A percentile compares a stretch with the other conserved stretches of the same genome.
Evolutionary conservation across 306 rosid genomes (phyloP).

Genomic region (Vachellia pachyceras): DNA sequence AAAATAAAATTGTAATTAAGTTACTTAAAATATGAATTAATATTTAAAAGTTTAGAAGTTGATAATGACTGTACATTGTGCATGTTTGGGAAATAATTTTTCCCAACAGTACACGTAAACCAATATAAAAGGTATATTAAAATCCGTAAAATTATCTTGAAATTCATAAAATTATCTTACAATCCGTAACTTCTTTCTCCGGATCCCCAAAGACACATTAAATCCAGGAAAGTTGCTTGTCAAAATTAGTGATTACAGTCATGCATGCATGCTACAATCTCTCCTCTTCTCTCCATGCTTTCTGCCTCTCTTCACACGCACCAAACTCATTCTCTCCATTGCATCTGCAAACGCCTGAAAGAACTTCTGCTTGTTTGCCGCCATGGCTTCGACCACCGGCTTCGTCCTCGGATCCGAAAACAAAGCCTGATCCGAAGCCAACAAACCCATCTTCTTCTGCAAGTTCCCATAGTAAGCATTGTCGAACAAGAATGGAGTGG

Average conservation of each 20-base stretch:
- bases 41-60: background rate
- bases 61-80: too few species aligned
- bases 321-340: conserved; percentile 82
- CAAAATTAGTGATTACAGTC: background rate
- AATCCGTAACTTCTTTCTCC: too few species aligned
- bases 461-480: conserved; percentile 85
- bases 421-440: conserved; percentile 83
- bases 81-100: too few species aligned
- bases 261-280: conserved; percentile 58
- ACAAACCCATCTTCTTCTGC: conserved; percentile 65
- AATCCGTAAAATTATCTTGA: too few species aligned
- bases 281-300: conserved; percentile 80
- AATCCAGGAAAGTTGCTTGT: too few species aligned
- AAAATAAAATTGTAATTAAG: background rate
- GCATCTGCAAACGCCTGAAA: conserved; percentile 78
- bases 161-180: too few species aligned
- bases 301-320: conserved; percentile 67
- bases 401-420: conserved; percentile 67
- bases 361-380: conserved; percentile 71
- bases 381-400: conserved; percentile 59
- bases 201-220: too few species aligned
- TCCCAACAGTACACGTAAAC: too few species aligned
- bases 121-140: too few species aligned
- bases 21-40: background rate
- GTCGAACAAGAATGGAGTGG: conserved; percentile 82